Conservation (phyloP, 441 rosid species). For the Melastoma candidum region DNA sequence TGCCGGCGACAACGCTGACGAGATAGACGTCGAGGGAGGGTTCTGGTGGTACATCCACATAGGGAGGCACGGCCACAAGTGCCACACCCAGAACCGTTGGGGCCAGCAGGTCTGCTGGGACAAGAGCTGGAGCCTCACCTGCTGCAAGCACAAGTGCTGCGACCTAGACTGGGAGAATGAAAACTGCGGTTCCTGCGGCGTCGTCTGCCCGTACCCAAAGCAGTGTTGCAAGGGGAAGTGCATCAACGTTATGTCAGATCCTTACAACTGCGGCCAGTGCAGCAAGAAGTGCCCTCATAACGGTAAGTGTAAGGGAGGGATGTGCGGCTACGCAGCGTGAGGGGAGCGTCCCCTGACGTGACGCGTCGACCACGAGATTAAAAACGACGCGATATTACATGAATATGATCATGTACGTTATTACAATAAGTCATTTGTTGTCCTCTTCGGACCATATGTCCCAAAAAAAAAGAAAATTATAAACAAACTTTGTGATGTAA, state of each 20-base stretch:
- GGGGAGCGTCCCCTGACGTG: too few relatives aligned
- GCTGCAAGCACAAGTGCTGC: constrained; percentile 12
- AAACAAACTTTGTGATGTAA: too few relatives aligned
- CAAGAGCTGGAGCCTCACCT: not conserved
- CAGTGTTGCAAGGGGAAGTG: constrained; percentile 8
- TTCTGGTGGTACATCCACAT: too few relatives aligned
- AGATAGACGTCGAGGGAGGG: too few relatives aligned
- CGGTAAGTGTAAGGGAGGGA: not conserved
- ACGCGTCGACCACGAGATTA: too few relatives aligned
- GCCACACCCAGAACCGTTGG: not conserved
- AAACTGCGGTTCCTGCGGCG: constrained; percentile 12
- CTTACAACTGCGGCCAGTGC: constrained; percentile 7
- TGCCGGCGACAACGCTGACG: too few relatives aligned
- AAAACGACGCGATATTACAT: too few relatives aligned
- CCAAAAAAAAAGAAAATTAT: too few relatives aligned
- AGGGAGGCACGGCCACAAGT: not conserved
- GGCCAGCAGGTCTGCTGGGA: not conserved
- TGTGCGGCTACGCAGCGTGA: constrained; percentile 9
- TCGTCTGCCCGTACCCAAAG: constrained; percentile 2
- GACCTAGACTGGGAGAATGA: not conserved
- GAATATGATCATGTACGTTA: too few relatives aligned
- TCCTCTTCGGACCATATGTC: too few relatives aligned
- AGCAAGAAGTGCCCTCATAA: constrained; percentile 2
- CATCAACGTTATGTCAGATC: not conserved
- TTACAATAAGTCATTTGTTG: too few relatives aligned